phyloP scores from a whole-genome alignment of 2,329 filamentous ascomycete species.

The Ophiosphaerella narmari region DNA sequence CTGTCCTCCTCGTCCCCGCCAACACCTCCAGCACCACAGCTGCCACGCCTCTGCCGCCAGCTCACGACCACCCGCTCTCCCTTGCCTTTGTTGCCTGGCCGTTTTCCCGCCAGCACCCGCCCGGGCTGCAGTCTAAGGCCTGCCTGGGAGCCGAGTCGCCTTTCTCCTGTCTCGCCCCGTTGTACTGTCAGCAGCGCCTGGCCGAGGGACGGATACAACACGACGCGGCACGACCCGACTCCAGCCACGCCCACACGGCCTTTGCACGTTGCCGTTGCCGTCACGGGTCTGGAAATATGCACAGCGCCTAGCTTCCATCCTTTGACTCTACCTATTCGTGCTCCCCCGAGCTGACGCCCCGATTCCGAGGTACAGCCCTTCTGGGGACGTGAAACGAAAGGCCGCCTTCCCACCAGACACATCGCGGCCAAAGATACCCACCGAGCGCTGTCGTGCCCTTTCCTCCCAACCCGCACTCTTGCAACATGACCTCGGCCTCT shows the following conservation, averaged over 20 bases:
- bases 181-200: conserved; percentile 1
- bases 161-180: conserved; percentile 1
- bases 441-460: neutral
- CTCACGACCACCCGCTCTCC: neutral
- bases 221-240: conserved; percentile 1
- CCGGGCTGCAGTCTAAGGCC: neutral
- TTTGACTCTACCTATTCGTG: conserved; percentile 8
- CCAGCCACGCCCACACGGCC: conserved; percentile 1
- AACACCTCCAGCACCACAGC: too few relatives aligned
- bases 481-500: conserved; percentile 37
- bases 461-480: conserved; percentile 1
- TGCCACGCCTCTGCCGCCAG: neutral
- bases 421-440: neutral
- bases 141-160: neutral
- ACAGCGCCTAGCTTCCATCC: conserved; percentile 4
- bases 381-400: conserved; percentile 2
- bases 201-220: conserved; percentile 2
- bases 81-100: neutral
- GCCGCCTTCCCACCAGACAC: neutral
- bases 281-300: conserved; percentile 15
- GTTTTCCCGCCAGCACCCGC: neutral
- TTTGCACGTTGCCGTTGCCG: conserved; percentile 5
- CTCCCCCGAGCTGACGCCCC: conserved; percentile 13
- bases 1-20: too few relatives aligned
- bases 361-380: conserved; percentile 9